Conservation (phyloP, 1,284 basidiomycete species). For the Sporisorium scitamineum region DNA sequence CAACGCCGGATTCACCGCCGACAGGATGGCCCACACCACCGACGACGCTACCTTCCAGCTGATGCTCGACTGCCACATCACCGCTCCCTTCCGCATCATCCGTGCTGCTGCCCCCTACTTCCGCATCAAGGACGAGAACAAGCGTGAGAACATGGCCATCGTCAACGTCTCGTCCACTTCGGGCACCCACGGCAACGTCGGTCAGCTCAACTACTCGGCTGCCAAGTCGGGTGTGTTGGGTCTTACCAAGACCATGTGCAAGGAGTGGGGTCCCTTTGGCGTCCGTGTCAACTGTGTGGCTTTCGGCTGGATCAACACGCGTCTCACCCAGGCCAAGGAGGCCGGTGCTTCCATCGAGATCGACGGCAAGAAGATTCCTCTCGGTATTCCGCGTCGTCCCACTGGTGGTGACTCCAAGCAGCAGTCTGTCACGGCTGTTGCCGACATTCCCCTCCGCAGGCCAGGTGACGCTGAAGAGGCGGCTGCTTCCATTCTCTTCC, state of each 20-base stretch:
- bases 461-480: conserved; percentile 83
- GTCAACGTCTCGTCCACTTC: conserved; percentile 57
- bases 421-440: conserved; percentile 70
- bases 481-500: conserved; percentile 72
- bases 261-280: conserved; percentile 86
- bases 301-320: conserved; percentile 80
- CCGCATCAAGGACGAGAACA: conserved; percentile 77
- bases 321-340: conserved; percentile 80
- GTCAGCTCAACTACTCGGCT: conserved; percentile 80
- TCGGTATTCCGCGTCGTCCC: conserved; percentile 73
- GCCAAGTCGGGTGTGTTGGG: conserved; percentile 71
- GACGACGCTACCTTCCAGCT: conserved; percentile 84
- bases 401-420: conserved; percentile 77
- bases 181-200: conserved; percentile 72
- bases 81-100: conserved; percentile 80
- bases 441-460: conserved; percentile 79
- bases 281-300: conserved; percentile 81
- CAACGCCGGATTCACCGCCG: conserved; percentile 88
- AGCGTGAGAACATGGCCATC: conserved; percentile 75
- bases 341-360: conserved; percentile 81
- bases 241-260: conserved; percentile 84
- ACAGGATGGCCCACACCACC: conserved; percentile 86
- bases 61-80: conserved; percentile 77
- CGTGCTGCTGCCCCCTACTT: conserved; percentile 86
- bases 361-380: conserved; percentile 82